Conservation (phyloP, 2,329 filamentous ascomycete genomes). For the Metarhizium brunneum region DNA sequence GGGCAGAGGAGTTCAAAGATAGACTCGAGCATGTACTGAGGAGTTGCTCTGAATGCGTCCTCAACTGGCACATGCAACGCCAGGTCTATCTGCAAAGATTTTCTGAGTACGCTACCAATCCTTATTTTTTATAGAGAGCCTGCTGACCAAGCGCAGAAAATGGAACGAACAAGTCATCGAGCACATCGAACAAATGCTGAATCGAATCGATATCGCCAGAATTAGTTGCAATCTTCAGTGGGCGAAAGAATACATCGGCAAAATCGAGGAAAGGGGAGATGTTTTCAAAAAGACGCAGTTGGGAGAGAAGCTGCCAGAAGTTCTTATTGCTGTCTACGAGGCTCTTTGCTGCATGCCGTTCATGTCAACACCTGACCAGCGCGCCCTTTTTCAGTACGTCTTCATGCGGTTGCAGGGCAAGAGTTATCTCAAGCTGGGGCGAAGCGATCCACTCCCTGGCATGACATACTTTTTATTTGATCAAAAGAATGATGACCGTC, state of each 20-base stretch:
- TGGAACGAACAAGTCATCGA: slow-evolving; percentile 42
- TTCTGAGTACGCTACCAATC: slow-evolving; percentile 37
- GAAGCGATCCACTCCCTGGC: slow-evolving; percentile 66
- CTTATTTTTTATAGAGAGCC: not conserved
- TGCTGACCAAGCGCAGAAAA: slow-evolving; percentile 20
- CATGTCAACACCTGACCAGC: slow-evolving; percentile 45
- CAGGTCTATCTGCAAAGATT: slow-evolving; percentile 53
- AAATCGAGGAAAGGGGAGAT: slow-evolving; percentile 37
- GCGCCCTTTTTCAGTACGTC: slow-evolving; percentile 64
- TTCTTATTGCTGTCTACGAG: slow-evolving; percentile 79
- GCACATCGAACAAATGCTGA: slow-evolving; percentile 46
- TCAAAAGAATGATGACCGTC: slow-evolving; percentile 45
- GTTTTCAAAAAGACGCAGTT: slow-evolving; percentile 38
- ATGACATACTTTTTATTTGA: slow-evolving; percentile 77
- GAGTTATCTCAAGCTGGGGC: slow-evolving; percentile 66
- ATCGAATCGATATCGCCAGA: slow-evolving; percentile 50
- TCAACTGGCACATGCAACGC: slow-evolving; percentile 65
- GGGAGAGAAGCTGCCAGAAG: slow-evolving; percentile 39
- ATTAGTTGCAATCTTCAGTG: slow-evolving; percentile 51
- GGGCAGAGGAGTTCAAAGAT: slow-evolving; percentile 49
- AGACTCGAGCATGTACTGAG: slow-evolving; percentile 50
- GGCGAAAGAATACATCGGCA: slow-evolving; percentile 45
- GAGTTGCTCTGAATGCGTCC: slow-evolving; percentile 60
- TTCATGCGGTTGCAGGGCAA: slow-evolving; percentile 67
- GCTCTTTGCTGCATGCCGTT: slow-evolving; percentile 77